Base-by-base conservation (phyloP, 2,329 filamentous ascomycete genomes). In the Fusarium burgessii region DNA sequence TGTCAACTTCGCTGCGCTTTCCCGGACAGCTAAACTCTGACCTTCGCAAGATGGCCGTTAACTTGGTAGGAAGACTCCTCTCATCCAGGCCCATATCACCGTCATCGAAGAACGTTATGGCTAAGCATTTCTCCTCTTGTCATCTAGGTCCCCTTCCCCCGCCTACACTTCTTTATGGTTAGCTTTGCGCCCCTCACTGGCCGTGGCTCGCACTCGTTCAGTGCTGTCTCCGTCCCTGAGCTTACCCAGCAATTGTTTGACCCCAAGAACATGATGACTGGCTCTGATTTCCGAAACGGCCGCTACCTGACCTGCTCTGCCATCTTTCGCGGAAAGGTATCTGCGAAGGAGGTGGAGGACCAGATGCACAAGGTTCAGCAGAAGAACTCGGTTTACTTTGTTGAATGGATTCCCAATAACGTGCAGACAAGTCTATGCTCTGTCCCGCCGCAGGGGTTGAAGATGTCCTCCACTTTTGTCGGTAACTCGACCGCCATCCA, bases 201-300 rank as follows among this genome's bases (percentile, higher is more conserved):
- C 85, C 86, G 85, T 74, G 86, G 86, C 79, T 92, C 95, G 77
- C 85, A 96, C 89, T 94, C 93, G 77, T 99, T 98, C 95, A 96
- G 96, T 82, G 95, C 96, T 76, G 93, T 98, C 84, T 95, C 92
- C 80, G 96, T 99, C 70, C 95, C 96, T 63, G 96, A 99, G 89
- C 90, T 99, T 84, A 98, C 96, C 80, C 96, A 99, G 89, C 96
- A 99, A 86, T 98, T 99, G 94, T 99, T 97, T 89, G 96, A 99
- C 89, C 95, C 96, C 81, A 98, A 98, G 94, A 99, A 99, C 92
- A 99, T 99, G 95, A 99, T 99, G 96, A 96, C 96, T 86, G 96
- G 96, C 75, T 97, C 95, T 74, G 96, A 99, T 88, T 99, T 98
- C 94, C 94, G 96, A 81, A 99, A 98, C 85, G 96, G 96, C 84